Evolutionary conservation across 495 filamentous ascomycete species (phyloP).

Genomic region (Penicillium cinerascens): DNA sequence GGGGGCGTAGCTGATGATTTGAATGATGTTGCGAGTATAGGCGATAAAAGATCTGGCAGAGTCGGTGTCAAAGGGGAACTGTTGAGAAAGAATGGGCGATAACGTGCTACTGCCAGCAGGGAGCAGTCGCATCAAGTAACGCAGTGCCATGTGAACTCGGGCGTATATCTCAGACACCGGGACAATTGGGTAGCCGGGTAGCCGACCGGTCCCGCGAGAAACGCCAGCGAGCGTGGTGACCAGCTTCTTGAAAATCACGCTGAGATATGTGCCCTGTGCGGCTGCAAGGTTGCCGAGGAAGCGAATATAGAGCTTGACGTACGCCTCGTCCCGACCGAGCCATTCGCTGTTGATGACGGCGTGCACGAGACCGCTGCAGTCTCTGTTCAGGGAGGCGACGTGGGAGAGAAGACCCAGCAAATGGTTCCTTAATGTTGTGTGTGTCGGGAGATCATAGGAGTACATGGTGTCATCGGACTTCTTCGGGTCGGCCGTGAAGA

Average conservation of each 20-base stretch:
- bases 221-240: constrained; percentile 65
- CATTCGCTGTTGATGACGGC: constrained; percentile 72
- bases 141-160: constrained; percentile 70
- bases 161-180: constrained; percentile 56
- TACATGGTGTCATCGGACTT: constrained; percentile 41
- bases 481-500: constrained; percentile 53
- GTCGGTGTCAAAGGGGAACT: constrained; percentile 74
- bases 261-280: constrained; percentile 66
- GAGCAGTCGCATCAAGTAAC: constrained; percentile 71
- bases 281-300: constrained; percentile 79
- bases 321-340: constrained; percentile 79
- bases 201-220: constrained; percentile 47
- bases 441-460: constrained; percentile 39
- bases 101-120: constrained; percentile 72
- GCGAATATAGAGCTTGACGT: constrained; percentile 72
- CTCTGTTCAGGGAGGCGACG: constrained; percentile 64
- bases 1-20: constrained; percentile 68
- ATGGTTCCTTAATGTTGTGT: constrained; percentile 63
- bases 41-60: constrained; percentile 66
- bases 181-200: constrained; percentile 60
- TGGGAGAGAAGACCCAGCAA: constrained; percentile 74
- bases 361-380: constrained; percentile 70
- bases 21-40: constrained; percentile 77
- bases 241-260: constrained; percentile 69
- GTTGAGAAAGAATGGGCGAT: constrained; percentile 56